Base-by-base conservation (phyloP, 805 yeast species). In the Naumovozyma dairenensis region DNA sequence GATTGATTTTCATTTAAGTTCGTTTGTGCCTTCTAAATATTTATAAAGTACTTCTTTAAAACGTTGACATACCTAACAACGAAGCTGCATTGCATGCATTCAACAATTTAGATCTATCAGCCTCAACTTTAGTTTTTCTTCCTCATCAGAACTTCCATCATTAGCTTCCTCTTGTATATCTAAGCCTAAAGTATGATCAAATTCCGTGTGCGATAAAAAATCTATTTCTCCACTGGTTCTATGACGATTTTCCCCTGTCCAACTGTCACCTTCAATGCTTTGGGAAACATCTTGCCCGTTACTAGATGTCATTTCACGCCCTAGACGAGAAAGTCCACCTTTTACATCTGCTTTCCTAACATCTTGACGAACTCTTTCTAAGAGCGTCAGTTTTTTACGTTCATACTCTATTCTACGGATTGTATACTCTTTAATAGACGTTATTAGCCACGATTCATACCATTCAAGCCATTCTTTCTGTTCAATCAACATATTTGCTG, bases 61-160 rank as follows among this genome's bases (percentile, higher is more conserved):
- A 82, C 4, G 83, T 74, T 2, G 89, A 75, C 4, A 76, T 77
- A 1, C 95, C 94, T 18, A 87, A 64, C 26, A 89, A 47, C 22
- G 74, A 65, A 1, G 95, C 96, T 1, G 95, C 97, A 47, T 76
- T 77, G 39, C 73, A 74, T 0, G 95, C 93, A 57, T 84, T 89
- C 4, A 85, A 71, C 4, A 60, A 34, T 3, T 46, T 29, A 1
- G 46, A 27, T 9, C 34, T 36, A 4, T 31, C 13, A 5, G 13
- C n/a, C 26, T 12, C 13, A n/a, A n/a, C n/a, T n/a, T n/a, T n/a
- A n/a, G n/a, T n/a, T 24, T 14, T 24, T 24, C 14, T 12, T 7
- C 22, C 22, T 20, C 10, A 20, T 10, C 10, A 20, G 25, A 4
- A 21, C 32, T 34, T 19, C 34, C 14, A 9, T 35, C 17, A 6